These are phyloP conservation scores for Chenopodium formosanum DNA, from an alignment of 148 eudicot species.

Conservation along the genomic window DNA sequence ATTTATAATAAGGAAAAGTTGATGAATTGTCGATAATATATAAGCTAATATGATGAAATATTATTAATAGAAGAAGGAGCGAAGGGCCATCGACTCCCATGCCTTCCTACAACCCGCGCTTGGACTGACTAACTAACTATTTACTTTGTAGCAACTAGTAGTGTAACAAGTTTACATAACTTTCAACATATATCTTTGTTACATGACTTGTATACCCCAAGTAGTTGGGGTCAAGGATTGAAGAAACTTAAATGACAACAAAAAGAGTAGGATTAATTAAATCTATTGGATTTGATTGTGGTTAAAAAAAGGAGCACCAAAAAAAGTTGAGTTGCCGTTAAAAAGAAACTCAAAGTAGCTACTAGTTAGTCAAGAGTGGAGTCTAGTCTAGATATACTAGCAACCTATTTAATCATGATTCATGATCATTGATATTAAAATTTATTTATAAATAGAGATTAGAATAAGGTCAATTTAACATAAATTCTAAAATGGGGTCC, in stretches of 20 bases:
- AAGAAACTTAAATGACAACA: not conserved
- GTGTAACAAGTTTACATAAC: too few relatives aligned
- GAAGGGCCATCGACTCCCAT: too few relatives aligned
- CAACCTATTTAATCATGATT: conserved; percentile 20
- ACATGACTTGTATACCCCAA: not conserved
- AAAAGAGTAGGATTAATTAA: conserved; percentile 10
- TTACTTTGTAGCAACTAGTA: too few relatives aligned
- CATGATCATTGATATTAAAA: conserved; percentile 18
- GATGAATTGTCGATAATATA: too few relatives aligned
- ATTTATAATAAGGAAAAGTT: too few relatives aligned
- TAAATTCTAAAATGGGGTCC: conserved; percentile 12
- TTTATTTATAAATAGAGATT: not conserved
- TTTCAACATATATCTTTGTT: too few relatives aligned
- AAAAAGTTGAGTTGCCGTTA: conserved; percentile 12
- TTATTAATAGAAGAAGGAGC: too few relatives aligned
- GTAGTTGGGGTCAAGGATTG: conserved; percentile 8
- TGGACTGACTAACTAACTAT: too few relatives aligned
- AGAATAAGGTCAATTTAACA: conserved; percentile 19
- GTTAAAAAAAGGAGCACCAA: conserved; percentile 1
- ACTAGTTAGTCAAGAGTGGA: not conserved
- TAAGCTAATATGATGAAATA: too few relatives aligned
- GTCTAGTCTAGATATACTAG: conserved; percentile 19
- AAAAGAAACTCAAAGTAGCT: conserved; percentile 16
- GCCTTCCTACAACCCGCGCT: too few relatives aligned
- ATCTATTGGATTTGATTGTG: not conserved